Conservation (phyloP, 202 grass and related monocot species). For the Eragrostis tef region DNA sequence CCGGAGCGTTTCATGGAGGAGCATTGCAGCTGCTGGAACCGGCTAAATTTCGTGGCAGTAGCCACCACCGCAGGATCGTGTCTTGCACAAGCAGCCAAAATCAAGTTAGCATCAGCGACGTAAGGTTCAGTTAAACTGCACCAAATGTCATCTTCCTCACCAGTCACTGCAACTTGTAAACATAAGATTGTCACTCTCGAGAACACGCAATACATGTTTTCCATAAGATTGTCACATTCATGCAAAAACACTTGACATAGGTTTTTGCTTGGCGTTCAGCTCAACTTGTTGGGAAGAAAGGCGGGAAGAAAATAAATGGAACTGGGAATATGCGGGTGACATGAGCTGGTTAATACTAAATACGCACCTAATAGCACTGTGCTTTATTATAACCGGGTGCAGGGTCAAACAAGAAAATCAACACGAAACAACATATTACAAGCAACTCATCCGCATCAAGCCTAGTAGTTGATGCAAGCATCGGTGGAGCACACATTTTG, state of each 20-base stretch:
- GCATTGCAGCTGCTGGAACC: neutral
- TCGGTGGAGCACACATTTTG: no score
- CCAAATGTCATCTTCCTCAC: neutral
- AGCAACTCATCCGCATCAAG: neutral
- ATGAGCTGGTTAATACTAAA: conserved; percentile 3
- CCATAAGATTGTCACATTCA: neutral
- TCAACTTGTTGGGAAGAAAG: neutral
- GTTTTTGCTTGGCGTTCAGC: neutral
- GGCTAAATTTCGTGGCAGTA: neutral
- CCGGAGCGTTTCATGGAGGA: neutral
- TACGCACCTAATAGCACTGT: neutral
- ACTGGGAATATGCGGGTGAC: neutral
- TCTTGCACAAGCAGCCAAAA: neutral
- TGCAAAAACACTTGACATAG: neutral
- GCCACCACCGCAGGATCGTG: neutral
- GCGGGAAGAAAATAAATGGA: neutral
- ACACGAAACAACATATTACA: conserved; percentile 21
- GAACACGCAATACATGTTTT: neutral
- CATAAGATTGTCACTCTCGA: neutral
- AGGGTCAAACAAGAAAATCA: conserved; percentile 11
- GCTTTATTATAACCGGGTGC: conserved; percentile 17
- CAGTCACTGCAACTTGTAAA: neutral
- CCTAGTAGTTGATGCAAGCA: neutral
- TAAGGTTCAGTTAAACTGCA: neutral
- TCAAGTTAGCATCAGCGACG: neutral